Evolutionary conservation across 345 rosid genomes (phyloP).

Genomic region (Pistacia atlantica): DNA sequence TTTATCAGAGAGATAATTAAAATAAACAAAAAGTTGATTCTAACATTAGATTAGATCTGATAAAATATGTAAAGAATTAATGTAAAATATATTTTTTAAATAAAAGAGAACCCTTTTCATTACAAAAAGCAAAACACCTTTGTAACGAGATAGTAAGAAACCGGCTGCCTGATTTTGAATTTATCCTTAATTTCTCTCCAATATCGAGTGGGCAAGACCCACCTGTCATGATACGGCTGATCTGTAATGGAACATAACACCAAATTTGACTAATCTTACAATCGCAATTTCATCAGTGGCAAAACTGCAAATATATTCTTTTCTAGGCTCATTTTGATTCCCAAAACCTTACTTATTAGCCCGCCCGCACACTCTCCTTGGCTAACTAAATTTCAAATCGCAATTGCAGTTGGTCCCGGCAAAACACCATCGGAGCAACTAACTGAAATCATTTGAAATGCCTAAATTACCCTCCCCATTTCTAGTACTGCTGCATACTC

Average conservation of each 20-base stretch:
- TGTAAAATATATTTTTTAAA: too few relatives aligned
- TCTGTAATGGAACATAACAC: not conserved
- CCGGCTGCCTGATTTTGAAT: too few relatives aligned
- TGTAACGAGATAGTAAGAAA: too few relatives aligned
- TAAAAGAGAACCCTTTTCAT: too few relatives aligned
- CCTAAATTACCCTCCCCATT: slow-evolving; percentile 26
- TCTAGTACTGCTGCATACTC: not conserved
- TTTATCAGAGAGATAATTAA: too few relatives aligned
- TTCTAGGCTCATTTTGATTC: not conserved
- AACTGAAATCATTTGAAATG: slow-evolving; percentile 32
- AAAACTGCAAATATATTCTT: slow-evolving; percentile 2
- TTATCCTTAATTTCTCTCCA: too few relatives aligned
- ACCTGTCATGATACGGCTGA: not conserved
- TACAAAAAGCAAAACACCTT: too few relatives aligned
- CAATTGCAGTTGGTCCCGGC: slow-evolving; percentile 3
- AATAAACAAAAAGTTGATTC: too few relatives aligned
- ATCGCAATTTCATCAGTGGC: not conserved
- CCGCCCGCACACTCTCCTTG: not conserved
- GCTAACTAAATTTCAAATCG: slow-evolving; percentile 20
- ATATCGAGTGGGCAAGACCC: not conserved
- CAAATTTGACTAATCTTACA: too few relatives aligned
- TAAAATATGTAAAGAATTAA: too few relatives aligned
- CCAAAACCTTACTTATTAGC: not conserved
- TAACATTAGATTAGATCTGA: too few relatives aligned
- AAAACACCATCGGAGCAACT: not conserved